Evolutionary conservation across 2,329 filamentous ascomycete genomes (phyloP), one percentile per base, ranked within the genome.

Genomic region (Alternaria gaisen): DNA sequence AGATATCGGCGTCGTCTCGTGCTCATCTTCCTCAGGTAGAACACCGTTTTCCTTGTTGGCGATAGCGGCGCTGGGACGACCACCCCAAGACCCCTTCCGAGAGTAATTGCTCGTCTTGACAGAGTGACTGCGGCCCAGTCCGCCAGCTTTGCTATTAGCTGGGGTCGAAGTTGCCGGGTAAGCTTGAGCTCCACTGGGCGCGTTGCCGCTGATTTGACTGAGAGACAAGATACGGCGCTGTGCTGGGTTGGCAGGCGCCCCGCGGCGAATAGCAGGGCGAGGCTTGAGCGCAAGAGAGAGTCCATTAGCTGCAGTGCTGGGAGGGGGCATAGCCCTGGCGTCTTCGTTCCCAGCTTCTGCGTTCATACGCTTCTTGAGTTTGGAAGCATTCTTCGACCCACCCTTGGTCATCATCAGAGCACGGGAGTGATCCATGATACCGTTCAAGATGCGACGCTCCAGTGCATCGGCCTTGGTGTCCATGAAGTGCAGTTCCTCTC

Each of bases 371-470:
- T 77, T 78, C 66, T 77, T 78, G 22, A 64, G 47, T 58, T 78
- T 77, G 34, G 62, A 67, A 32, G 70, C 72, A 67, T 74, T 76
- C 72, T 77, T 81, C 34, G 76, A 73, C 55, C 86, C 81, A 8
- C 72, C 72, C 81, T 92, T 90, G 67, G 88, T 84, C 83, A 95
- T 91, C 59, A 98, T 86, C n/a, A 97, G 85, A 26, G 94, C 89
- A 7, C 94, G 91, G 20, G 94, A 97, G 77, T 98, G 94, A 71
- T 98, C 94, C 81, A 99, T 96, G 64, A 98, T 92, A 26, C 94
- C 94, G 67, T 98, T 94, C 32, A 99, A 83, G 68, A 99, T 97
- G 26, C 95, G 90, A 53, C 94, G 91, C 81, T 99, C 95, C 24
- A 99, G 84, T 4, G 88, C 87, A 77, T 97, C 93, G 3, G 94